phyloP scores from a whole-genome alignment of 2,329 filamentous ascomycete genomes.

The Clonostachys solani region DNA sequence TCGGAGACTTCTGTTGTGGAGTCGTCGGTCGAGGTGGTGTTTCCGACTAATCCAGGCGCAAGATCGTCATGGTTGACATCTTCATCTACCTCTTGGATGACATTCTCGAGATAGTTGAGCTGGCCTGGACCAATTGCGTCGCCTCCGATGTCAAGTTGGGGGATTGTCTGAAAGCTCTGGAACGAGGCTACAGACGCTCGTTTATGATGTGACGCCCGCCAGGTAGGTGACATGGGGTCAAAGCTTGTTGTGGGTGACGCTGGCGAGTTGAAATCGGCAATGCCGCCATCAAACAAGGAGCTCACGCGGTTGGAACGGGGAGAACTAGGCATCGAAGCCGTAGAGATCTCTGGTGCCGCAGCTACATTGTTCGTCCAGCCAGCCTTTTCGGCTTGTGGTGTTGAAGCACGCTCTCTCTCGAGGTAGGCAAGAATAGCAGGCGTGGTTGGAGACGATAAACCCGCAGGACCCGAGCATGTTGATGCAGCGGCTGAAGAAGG shows the following conservation, averaged over 20 bases:
- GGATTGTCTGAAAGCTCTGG: constrained; percentile 18
- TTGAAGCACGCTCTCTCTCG: constrained; percentile 14
- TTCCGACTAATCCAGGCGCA: constrained; percentile 13
- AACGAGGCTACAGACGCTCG: constrained; percentile 53
- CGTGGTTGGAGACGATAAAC: constrained; percentile 23
- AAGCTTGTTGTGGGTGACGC: constrained; percentile 78
- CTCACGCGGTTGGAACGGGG: constrained; percentile 70
- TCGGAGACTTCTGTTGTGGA: constrained; percentile 23
- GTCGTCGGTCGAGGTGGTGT: constrained; percentile 24
- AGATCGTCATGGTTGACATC: constrained; percentile 15
- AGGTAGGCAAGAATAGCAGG: constrained; percentile 34
- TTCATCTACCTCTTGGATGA: constrained; percentile 33
- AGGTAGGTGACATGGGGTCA: constrained; percentile 61
- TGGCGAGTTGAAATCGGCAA: constrained; percentile 61
- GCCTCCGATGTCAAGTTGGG: constrained; percentile 7
- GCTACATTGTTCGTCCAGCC: constrained; percentile 24
- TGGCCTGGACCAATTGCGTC: constrained; percentile 14
- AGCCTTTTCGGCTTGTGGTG: constrained; percentile 10
- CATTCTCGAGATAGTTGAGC: constrained; percentile 14
- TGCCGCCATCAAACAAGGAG: constrained; percentile 74
- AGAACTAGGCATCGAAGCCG: constrained; percentile 76
- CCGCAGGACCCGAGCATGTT: constrained; percentile 23
- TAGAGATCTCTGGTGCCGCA: constrained; percentile 54
- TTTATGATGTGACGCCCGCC: constrained; percentile 45
- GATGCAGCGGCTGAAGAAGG: not conserved